Percentiles rank a stretch among this genome's conserved stretches.
Conservation (phyloP, 495 filamentous ascomycete genomes). For the Aspergillus steynii region DNA sequence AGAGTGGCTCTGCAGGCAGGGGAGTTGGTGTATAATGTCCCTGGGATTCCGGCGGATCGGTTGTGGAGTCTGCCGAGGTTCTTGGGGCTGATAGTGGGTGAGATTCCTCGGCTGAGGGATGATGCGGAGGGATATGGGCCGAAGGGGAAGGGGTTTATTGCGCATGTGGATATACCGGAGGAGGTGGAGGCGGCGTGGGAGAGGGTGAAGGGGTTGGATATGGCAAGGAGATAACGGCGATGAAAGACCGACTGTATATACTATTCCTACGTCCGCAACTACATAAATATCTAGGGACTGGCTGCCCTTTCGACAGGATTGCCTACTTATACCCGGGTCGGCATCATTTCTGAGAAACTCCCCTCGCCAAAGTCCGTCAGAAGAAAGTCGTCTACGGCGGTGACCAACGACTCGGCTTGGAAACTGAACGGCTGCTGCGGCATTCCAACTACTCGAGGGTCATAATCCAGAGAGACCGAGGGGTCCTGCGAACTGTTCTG, state of each 20-base stretch:
- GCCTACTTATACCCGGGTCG: no score
- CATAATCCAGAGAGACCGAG: no score
- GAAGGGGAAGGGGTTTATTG: constrained; percentile 34
- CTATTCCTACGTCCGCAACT: no score
- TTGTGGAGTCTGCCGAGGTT: constrained; percentile 32
- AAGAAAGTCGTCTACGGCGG: no score
- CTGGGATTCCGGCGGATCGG: not conserved
- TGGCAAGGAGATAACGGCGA: constrained; percentile 1
- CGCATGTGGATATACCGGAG: constrained; percentile 34
- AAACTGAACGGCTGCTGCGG: no score
- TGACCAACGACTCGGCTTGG: no score
- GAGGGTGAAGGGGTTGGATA: not conserved
- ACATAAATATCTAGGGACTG: no score
- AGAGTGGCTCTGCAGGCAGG: constrained; percentile 13
- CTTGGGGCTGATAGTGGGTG: constrained; percentile 30
- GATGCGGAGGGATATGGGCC: constrained; percentile 40
- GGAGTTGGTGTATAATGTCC: constrained; percentile 16
- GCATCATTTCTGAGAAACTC: no score
- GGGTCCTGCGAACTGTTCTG: no score
- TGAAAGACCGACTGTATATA: not conserved
- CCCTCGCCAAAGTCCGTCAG: no score
- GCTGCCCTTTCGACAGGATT: no score
- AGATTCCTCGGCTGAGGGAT: constrained; percentile 37
- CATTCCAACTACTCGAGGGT: no score
- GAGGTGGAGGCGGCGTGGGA: constrained; percentile 31